A percentile compares a stretch with the other conserved stretches of the same genome.
phyloP scores from a whole-genome alignment of 192 early-diverging fungal species.

The Dissophora globulifera region DNA sequence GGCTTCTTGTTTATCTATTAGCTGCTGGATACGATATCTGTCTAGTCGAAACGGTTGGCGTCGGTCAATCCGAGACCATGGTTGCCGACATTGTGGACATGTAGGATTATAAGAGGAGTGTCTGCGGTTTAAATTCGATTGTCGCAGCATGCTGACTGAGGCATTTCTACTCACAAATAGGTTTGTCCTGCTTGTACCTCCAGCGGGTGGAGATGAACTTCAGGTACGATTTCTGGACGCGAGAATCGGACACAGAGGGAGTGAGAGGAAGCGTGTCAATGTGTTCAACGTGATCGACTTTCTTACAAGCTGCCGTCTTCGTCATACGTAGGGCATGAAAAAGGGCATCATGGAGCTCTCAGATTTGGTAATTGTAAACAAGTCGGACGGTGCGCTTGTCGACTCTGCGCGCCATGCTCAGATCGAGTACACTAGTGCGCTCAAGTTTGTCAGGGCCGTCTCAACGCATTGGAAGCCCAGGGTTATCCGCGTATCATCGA shows the following conservation, averaged over 20 bases:
- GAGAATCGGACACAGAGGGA: no score
- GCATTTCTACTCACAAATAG: conserved; percentile 15
- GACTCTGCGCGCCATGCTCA: conserved; percentile 70
- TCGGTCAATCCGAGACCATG: conserved; percentile 89
- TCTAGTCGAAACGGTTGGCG: conserved; percentile 87
- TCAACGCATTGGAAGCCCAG: conserved; percentile 58
- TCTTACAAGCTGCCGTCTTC: no score
- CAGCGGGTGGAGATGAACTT: conserved; percentile 87
- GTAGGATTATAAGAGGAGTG: no score
- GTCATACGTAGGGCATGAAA: conserved; percentile 83
- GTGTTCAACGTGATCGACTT: no score
- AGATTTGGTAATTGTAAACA: conserved; percentile 85
- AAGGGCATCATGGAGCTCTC: conserved; percentile 89
- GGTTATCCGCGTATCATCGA: conserved; percentile 70
- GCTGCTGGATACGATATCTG: conserved; percentile 84
- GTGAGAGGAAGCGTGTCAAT: no score
- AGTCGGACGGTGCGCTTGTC: conserved; percentile 77
- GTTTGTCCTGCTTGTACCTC: conserved; percentile 81
- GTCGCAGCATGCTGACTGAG: no score
- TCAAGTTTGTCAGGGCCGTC: conserved; percentile 70
- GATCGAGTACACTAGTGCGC: conserved; percentile 74
- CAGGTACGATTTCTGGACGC: conserved; percentile 67
- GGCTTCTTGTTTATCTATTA: no score
- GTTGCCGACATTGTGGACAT: conserved; percentile 90
- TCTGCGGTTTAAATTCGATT: no score